Evolutionary conservation across 768 basidiomycete species (phyloP), one percentile per base, ranked within the genome.

Genomic region (Gymnopilus dilepis): DNA sequence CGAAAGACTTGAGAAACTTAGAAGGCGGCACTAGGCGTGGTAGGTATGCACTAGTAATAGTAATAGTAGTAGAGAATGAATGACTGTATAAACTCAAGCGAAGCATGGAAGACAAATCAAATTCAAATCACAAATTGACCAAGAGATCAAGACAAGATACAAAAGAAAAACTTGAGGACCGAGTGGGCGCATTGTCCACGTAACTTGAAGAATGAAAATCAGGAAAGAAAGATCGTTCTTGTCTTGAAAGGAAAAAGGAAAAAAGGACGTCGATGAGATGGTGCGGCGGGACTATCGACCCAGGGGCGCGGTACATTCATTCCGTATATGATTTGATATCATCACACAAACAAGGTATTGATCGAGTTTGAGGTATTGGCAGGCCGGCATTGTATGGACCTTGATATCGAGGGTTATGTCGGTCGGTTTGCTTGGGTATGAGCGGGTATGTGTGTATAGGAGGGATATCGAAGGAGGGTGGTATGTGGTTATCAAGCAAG

Each of bases 11-110:
- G 22, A 47, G 43, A 50, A 31, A 37, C 34, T 9, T 9, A 17
- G 47, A 22, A 15, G 26, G 31, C 6, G 28, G 47, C 15, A 50
- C 47, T 50, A 50, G 47, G 47, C 47, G 47, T 31, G 15, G 26
- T 50, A 50, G 30, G 47, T 50, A 50, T 50, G 47, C 47, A 50
- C 47, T 50, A 50, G 47, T 50, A 50, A 50, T 50, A 50, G 26
- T 50, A 30, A 31, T 50, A 31, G n/a, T 50, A 50, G 47, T 50
- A 50, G 19, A 28, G 17, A 50, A 17, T 31, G 47, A 50, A 13
- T 9, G 34, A n/a, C n/a, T n/a, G n/a, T n/a, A n/a, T n/a, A n/a
- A n/a, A n/a, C n/a, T n/a, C n/a, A n/a, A n/a, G n/a, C n/a, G n/a
- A n/a, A n/a, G n/a, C n/a, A n/a, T n/a, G n/a, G n/a, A n/a, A n/a